Base-by-base conservation (phyloP, 2,329 filamentous ascomycete genomes). In the Colletotrichum scovillei region DNA sequence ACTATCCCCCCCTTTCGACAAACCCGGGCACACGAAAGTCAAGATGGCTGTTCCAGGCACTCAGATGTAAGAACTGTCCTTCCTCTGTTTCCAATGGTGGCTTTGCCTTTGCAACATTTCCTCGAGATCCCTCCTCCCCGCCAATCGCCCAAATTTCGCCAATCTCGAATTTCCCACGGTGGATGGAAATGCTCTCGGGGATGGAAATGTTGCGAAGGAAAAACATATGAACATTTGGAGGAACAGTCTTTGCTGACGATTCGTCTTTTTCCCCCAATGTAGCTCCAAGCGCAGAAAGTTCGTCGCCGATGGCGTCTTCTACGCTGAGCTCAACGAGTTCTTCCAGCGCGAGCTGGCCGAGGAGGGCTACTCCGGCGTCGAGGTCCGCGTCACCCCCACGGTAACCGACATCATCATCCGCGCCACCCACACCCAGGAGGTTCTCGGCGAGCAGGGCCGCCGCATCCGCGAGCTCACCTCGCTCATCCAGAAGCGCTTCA, bases 391-490 rank as follows among this genome's bases (percentile, higher is more conserved):
- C 82, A 99, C 97, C 82, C 97, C 97, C 81, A 99, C 97, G 87
- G 97, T 99, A 85, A 99, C 97, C 91, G 97, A 98, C 89, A 98
- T 98, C 92, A 98, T 99, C 92, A 97, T 99, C 92, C 97, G 97
- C 88, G 97, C 97, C 85, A 99, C 97, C 84, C 97, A 99, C 93
- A 99, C 97, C 85, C 97, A 99, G 91, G 97, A 99, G 91, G 97
- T 99, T 81, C 95, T 99, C 84, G 97, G 97, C 85, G 97, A 99
- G 93, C 97, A 99, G 92, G 97, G 97, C 84, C 95, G 97, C 90
- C 95, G 97, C 90, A 99, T 99, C 88, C 96, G 97, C 87, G 97
- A 99, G 92, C 95, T 99, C 88, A 99, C 97, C 86, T 98, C 95
- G 84, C 93, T 99, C 86, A 99, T 99, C 92, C 97, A 99, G 92